These are phyloP conservation scores for Haplographium delicatum DNA, from an alignment of 495 filamentous ascomycete species.

Conservation along the genomic window DNA sequence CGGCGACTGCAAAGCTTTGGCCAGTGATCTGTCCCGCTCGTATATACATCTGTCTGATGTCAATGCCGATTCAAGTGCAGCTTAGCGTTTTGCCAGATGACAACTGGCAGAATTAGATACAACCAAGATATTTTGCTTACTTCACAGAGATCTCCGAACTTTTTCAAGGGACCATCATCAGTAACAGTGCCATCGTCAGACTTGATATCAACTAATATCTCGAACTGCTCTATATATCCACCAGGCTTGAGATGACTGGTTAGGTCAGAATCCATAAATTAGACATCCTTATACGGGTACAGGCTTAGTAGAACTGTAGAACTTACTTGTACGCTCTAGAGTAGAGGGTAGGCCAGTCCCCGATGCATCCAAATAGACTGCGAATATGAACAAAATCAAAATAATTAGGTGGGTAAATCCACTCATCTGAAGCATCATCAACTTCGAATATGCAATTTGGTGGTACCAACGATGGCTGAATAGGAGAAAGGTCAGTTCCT, in stretches of 20 bases:
- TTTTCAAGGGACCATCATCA: slow-evolving; percentile 24
- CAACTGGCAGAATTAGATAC: slow-evolving; percentile 6
- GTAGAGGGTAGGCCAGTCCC: slow-evolving; percentile 53
- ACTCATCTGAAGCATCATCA: slow-evolving; percentile 56
- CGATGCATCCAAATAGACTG: slow-evolving; percentile 50
- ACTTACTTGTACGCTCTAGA: slow-evolving; percentile 24
- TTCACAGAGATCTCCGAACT: slow-evolving; percentile 42
- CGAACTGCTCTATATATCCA: slow-evolving; percentile 56
- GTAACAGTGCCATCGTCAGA: slow-evolving; percentile 15
- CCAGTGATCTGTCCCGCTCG: slow-evolving; percentile 24
- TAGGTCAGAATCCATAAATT: too few species aligned
- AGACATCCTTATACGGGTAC: too few species aligned
- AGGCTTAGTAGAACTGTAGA: too few species aligned
- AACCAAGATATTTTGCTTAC: slow-evolving; percentile 25
- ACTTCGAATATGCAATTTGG: slow-evolving; percentile 61
- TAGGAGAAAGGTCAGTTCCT: slow-evolving; percentile 44
- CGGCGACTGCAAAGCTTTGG: slow-evolving; percentile 39
- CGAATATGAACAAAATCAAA: slow-evolving; percentile 58
- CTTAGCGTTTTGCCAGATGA: slow-evolving; percentile 28
- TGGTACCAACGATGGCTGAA: slow-evolving; percentile 39
- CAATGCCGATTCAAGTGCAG: neutral
- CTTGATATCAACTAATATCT: slow-evolving; percentile 35
- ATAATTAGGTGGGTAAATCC: slow-evolving; percentile 38
- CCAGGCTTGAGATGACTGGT: slow-evolving; percentile 46
- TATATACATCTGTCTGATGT: neutral